A percentile compares a stretch with the other conserved stretches of the same genome.
Conservation (phyloP, 176 grass and related monocot species). For the barley (Hordeum vulgare) region DNA sequence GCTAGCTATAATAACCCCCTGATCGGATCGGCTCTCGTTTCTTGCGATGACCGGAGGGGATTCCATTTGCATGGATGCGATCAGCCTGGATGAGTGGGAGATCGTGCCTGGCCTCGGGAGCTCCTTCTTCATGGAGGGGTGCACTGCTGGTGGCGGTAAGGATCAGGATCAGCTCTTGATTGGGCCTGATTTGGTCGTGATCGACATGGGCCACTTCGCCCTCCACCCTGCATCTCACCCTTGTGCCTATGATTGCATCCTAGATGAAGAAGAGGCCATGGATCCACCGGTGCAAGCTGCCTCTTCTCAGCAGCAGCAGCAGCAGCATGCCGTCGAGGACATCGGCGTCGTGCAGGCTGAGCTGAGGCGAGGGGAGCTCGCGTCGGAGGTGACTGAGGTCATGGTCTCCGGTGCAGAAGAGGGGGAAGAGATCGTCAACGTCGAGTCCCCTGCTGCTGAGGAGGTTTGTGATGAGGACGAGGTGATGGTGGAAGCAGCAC, state of each 20-base stretch:
- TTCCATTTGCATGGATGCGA: constrained; percentile 32
- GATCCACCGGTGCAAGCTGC: neutral
- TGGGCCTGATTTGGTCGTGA: constrained; percentile 28
- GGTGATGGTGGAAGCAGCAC: constrained; percentile 1
- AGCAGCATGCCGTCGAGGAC: constrained; percentile 6
- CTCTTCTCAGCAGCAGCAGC: neutral
- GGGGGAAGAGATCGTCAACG: constrained; percentile 5
- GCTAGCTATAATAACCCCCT: neutral
- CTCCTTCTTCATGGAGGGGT: constrained; percentile 31
- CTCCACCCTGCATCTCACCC: constrained; percentile 21
- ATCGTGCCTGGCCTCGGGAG: constrained; percentile 52
- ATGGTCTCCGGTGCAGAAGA: constrained; percentile 20
- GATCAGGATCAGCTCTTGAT: constrained; percentile 32
- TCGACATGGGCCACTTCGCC: constrained; percentile 61
- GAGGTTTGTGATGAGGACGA: constrained; percentile 10
- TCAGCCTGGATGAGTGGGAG: constrained; percentile 85
- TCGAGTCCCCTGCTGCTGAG: neutral
- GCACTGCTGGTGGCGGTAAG: constrained; percentile 10
- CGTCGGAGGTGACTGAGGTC: neutral
- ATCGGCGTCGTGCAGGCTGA: constrained; percentile 21
- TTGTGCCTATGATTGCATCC: constrained; percentile 5
- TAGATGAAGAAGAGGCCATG: neutral
- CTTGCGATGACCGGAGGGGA: constrained; percentile 24
- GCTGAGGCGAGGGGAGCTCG: neutral
- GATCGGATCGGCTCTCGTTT: neutral